phyloP scores from a whole-genome alignment of 2,329 filamentous ascomycete species.

The Scytalidium lignicola region DNA sequence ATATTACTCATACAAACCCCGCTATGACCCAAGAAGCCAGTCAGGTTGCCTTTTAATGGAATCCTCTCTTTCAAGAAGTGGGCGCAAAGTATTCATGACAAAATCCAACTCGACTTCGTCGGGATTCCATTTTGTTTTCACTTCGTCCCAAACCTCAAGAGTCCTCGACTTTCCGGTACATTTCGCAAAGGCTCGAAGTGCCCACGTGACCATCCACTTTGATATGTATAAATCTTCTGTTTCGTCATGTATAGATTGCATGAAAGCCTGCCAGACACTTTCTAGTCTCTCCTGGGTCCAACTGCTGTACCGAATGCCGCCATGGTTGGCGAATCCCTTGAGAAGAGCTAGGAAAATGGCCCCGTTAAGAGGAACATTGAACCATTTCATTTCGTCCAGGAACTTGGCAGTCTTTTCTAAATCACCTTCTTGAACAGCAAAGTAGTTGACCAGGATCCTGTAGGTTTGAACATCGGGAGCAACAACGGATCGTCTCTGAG shows the following conservation, averaged over 20 bases:
- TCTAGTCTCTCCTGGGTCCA: constrained; percentile 72
- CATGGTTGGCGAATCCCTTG: constrained; percentile 73
- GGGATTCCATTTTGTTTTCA: constrained; percentile 25
- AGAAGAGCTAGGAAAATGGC: constrained; percentile 77
- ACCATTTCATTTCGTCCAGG: constrained; percentile 73
- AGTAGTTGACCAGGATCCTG: constrained; percentile 71
- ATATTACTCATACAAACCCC: not conserved
- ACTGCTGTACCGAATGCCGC: constrained; percentile 55
- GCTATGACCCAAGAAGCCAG: constrained; percentile 11
- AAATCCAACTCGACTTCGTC: constrained; percentile 23
- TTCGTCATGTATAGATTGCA: constrained; percentile 45
- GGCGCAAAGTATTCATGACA: constrained; percentile 18
- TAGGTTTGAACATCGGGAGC: constrained; percentile 76
- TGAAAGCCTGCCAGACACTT: constrained; percentile 60
- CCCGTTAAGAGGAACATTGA: constrained; percentile 64
- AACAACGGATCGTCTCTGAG: constrained; percentile 61
- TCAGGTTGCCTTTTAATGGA: constrained; percentile 10
- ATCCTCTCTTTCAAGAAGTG: constrained; percentile 15
- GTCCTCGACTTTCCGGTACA: constrained; percentile 24
- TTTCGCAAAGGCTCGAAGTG: constrained; percentile 58
- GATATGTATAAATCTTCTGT: constrained; percentile 45
- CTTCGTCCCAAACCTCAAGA: constrained; percentile 24
- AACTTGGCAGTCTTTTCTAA: constrained; percentile 65
- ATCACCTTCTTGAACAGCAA: constrained; percentile 63
- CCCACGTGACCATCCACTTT: constrained; percentile 57